Conservation (phyloP, 495 filamentous ascomycete genomes). For the Penicillium chermesinum region DNA sequence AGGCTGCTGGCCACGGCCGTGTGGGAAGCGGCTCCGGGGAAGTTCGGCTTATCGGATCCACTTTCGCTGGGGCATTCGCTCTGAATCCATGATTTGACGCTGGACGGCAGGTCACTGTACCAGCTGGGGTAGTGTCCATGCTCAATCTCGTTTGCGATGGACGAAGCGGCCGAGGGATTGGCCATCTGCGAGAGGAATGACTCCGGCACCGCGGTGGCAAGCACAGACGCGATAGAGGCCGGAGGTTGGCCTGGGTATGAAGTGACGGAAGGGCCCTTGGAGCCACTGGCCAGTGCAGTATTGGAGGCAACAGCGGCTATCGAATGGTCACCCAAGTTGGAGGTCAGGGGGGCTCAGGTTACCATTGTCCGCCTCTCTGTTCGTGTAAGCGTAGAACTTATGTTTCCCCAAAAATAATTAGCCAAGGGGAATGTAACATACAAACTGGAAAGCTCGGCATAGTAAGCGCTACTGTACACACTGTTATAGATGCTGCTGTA, state of each 20-base stretch:
- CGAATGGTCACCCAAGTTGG: background rate
- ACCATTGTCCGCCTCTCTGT: background rate
- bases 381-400: background rate
- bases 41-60: background rate
- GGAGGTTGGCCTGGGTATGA: constrained; percentile 8
- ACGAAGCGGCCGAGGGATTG: constrained; percentile 13
- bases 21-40: background rate
- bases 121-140: constrained; percentile 16
- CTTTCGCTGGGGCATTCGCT: background rate
- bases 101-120: constrained; percentile 17
- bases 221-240: constrained; percentile 14
- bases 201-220: constrained; percentile 16
- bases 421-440: constrained; percentile 2
- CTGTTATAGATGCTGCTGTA: constrained; percentile 12
- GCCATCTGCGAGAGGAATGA: constrained; percentile 19
- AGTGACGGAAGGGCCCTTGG: too few relatives aligned
- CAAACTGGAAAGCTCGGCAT: constrained; percentile 10
- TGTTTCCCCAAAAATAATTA: background rate
- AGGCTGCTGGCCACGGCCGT: constrained; percentile 3
- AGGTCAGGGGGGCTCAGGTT: background rate
- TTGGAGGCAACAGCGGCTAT: too few relatives aligned
- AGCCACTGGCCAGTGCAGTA: background rate
- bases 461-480: background rate
- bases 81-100: constrained; percentile 19
- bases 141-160: constrained; percentile 14